Conservation (phyloP, 495 filamentous ascomycete species). For the Neurospora sp. region DNA sequence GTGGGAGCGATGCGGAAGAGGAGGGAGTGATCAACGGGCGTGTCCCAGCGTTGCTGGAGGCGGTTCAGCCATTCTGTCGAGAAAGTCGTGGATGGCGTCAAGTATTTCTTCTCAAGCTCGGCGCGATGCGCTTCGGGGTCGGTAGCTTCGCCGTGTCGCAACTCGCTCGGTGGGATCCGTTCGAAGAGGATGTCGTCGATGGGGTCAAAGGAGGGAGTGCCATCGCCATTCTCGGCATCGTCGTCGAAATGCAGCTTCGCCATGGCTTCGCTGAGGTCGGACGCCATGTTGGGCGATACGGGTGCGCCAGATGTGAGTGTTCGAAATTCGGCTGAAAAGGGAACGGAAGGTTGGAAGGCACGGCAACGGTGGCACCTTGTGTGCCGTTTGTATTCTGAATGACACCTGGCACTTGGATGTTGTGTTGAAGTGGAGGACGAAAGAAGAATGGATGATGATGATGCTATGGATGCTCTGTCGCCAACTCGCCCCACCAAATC, state of each 20-base stretch:
- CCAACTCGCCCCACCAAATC: slow-evolving; percentile 10
- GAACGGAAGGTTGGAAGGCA: not conserved
- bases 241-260: slow-evolving; percentile 27
- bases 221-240: slow-evolving; percentile 5
- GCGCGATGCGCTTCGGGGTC: slow-evolving; percentile 49
- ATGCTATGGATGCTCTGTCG: not conserved
- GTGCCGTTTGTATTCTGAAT: not conserved
- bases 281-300: slow-evolving; percentile 23
- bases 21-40: slow-evolving; percentile 60
- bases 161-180: not conserved
- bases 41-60: slow-evolving; percentile 86
- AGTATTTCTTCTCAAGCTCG: slow-evolving; percentile 64
- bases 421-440: not conserved
- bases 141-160: slow-evolving; percentile 35
- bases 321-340: not conserved
- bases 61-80: slow-evolving; percentile 74
- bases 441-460: not conserved
- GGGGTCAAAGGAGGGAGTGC: slow-evolving; percentile 8
- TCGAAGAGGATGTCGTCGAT: slow-evolving; percentile 50
- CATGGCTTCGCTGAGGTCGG: slow-evolving; percentile 29
- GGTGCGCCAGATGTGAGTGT: not conserved
- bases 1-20: slow-evolving; percentile 83
- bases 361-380: not conserved
- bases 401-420: not conserved
- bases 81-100: slow-evolving; percentile 69